Evolutionary conservation across 1,284 basidiomycete genomes (phyloP).

Genomic region (Fomitopsis betulina): DNA sequence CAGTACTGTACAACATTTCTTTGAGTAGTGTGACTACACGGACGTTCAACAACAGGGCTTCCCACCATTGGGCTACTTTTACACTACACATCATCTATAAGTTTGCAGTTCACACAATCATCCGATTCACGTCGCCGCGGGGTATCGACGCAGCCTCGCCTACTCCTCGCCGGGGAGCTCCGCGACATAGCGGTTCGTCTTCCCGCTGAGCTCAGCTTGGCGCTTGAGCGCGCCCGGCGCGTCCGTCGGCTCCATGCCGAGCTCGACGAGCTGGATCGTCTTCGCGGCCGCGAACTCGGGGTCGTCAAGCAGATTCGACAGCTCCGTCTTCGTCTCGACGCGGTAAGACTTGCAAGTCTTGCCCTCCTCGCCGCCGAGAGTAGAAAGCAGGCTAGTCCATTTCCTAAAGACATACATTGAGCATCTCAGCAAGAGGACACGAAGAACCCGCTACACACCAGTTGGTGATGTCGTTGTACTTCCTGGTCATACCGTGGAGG

Average conservation of each 20-base stretch:
- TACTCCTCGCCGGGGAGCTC: conserved; percentile 3
- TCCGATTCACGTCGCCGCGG: background rate
- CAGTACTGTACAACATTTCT: background rate
- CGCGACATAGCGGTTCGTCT: conserved; percentile 38
- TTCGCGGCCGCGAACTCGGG: conserved; percentile 52
- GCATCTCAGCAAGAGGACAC: background rate
- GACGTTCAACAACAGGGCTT: background rate
- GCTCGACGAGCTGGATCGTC: conserved; percentile 75
- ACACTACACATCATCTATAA: background rate
- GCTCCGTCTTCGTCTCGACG: conserved; percentile 58
- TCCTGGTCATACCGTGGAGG: conserved; percentile 61
- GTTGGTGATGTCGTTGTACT: conserved; percentile 71
- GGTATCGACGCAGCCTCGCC: conserved; percentile 1
- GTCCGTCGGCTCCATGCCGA: conserved; percentile 72
- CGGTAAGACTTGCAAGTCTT: conserved; percentile 60
- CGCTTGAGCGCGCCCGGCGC: conserved; percentile 62
- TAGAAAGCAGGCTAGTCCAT: conserved; percentile 57
- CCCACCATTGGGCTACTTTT: background rate
- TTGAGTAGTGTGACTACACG: background rate
- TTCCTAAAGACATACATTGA: conserved; percentile 27
- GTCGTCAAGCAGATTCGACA: conserved; percentile 60
- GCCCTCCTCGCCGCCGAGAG: conserved; percentile 53
- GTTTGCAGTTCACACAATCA: background rate
- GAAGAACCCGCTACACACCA: conserved; percentile 36
- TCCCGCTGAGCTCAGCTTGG: conserved; percentile 46